Conservation (phyloP, 805 yeast genomes). For the Wickerhamiella siamensis region DNA sequence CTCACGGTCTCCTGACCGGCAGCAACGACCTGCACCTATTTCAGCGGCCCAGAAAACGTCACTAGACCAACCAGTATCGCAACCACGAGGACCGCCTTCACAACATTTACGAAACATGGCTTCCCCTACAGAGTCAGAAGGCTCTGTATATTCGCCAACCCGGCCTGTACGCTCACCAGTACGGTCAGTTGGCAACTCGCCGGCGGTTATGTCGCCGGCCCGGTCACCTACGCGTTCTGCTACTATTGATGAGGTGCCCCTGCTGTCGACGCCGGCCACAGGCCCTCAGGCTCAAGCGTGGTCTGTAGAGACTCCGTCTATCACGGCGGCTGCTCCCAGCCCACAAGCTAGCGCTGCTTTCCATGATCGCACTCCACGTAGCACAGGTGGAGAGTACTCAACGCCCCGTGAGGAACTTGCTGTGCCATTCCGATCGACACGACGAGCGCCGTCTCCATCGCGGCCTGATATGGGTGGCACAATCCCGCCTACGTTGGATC, state of each 20-base stretch:
- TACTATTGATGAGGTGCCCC: background rate
- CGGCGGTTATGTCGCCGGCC: background rate
- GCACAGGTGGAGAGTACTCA: background rate
- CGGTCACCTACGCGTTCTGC: background rate
- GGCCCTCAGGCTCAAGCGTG: slow-evolving; percentile 12
- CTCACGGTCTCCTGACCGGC: background rate
- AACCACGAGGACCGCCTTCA: no score
- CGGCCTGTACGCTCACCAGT: slow-evolving; percentile 1
- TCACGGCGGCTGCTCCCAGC: background rate
- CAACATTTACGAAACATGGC: no score
- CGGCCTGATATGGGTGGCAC: no score
- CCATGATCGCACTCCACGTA: no score
- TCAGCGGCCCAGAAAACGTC: no score
- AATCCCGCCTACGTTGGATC: no score
- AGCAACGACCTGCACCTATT: no score
- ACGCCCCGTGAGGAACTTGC: background rate
- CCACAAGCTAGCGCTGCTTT: background rate
- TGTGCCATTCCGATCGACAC: background rate
- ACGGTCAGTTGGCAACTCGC: background rate
- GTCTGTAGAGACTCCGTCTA: slow-evolving; percentile 11
- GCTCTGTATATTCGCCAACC: background rate
- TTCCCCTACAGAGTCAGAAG: background rate
- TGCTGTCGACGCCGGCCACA: background rate
- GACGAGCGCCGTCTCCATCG: background rate
- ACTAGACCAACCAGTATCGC: no score